Percentiles rank a stretch among this genome's conserved stretches.
These are phyloP conservation scores for Teunomyces barrocoloradensis DNA, from an alignment of 805 yeast species.

Conservation along the genomic window DNA sequence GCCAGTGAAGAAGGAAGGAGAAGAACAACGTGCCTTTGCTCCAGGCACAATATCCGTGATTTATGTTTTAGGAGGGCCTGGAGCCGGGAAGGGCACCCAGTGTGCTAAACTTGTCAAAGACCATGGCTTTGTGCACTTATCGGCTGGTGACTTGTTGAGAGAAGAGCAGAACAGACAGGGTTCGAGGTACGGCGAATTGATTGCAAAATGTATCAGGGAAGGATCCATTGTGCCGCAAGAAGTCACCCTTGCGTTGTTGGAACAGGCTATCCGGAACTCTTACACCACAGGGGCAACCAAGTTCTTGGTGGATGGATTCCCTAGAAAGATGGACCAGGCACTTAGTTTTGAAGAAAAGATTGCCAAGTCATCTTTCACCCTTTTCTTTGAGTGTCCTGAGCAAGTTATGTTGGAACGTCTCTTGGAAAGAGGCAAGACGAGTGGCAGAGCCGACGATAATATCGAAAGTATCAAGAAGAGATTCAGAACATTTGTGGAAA, in stretches of 20 bases:
- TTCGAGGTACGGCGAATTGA: conserved; percentile 80
- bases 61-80: conserved; percentile 96
- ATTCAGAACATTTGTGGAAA: conserved; percentile 79
- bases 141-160: conserved; percentile 95
- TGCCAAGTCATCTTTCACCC: conserved; percentile 66
- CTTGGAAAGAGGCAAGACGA: conserved; percentile 87
- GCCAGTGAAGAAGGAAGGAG: conserved; percentile 26
- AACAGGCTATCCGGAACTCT: conserved; percentile 69
- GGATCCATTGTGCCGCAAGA: conserved; percentile 94
- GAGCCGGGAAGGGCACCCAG: conserved; percentile 97
- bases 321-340: conserved; percentile 98
- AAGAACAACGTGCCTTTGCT: conserved; percentile 43
- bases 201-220: conserved; percentile 78
- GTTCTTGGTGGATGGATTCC: conserved; percentile 93
- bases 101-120: conserved; percentile 81
- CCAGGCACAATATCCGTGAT: conserved; percentile 72
- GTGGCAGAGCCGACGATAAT: conserved; percentile 93
- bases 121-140: conserved; percentile 78
- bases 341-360: conserved; percentile 78
- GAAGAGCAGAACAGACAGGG: conserved; percentile 86
- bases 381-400: conserved; percentile 82
- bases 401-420: conserved; percentile 79
- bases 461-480: conserved; percentile 87
- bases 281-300: conserved; percentile 49
- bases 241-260: conserved; percentile 79